A percentile compares a stretch with the other conserved stretches of the same genome.
phyloP scores from a whole-genome alignment of 495 filamentous ascomycete species.

The Symbiotaphrina buchneri region DNA sequence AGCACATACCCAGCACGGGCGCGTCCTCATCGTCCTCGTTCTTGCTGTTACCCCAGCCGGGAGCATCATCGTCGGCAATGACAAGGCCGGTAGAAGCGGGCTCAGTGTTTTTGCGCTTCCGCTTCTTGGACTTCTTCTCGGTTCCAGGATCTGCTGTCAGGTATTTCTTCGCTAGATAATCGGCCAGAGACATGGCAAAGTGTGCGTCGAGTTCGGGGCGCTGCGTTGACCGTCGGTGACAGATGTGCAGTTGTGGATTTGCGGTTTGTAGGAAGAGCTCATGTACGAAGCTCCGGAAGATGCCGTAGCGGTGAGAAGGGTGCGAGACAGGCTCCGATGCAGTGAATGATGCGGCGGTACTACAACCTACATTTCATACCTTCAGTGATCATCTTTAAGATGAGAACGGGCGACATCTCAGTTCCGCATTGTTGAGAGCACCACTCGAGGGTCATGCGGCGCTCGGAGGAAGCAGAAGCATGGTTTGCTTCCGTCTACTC shows the following conservation, averaged over 20 bases:
- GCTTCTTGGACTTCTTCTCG: conserved; percentile 65
- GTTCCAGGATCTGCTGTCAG: conserved; percentile 57
- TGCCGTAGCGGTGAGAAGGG: background rate
- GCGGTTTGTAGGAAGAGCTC: no score
- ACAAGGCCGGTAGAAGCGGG: conserved; percentile 34
- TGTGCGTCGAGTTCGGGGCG: no score
- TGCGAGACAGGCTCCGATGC: background rate
- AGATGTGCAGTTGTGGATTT: no score
- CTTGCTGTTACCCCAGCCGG: conserved; percentile 33
- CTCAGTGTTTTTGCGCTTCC: conserved; percentile 36
- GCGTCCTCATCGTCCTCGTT: conserved; percentile 20
- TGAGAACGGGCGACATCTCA: no score
- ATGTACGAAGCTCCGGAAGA: background rate
- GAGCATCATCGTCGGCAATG: conserved; percentile 79
- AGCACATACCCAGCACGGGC: conserved; percentile 13
- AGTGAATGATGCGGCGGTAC: background rate
- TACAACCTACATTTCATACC: no score
- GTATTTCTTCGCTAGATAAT: conserved; percentile 90
- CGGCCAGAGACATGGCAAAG: conserved; percentile 39
- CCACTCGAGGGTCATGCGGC: conserved; percentile 27
- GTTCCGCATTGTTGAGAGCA: background rate
- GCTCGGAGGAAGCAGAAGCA: conserved; percentile 60
- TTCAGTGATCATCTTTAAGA: no score
- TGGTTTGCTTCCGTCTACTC: conserved; percentile 72
- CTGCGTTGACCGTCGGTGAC: no score